Percentiles rank a stretch among this genome's conserved stretches.
Conservation (phyloP, 2,329 filamentous ascomycete species). For the Blumeriella jaapii region DNA sequence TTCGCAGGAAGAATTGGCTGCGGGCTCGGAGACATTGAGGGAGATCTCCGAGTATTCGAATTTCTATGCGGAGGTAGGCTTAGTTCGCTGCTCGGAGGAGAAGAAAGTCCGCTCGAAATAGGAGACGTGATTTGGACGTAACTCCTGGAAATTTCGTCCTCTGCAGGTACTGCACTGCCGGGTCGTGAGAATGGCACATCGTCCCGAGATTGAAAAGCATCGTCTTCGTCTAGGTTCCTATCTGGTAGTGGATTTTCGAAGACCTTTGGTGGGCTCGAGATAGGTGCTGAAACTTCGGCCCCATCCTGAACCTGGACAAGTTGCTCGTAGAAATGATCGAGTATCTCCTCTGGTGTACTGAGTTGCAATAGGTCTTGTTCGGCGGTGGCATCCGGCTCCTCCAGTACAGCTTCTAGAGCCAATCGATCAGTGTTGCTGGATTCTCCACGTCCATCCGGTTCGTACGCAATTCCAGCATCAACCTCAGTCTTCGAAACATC, state of each 20-base stretch:
- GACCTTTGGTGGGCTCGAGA: no score
- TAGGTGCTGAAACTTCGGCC: no score
- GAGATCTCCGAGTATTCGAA: neutral
- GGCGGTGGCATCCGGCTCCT: neutral
- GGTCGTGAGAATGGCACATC: neutral
- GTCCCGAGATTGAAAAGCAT: neutral
- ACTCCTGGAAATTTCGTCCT: slow-evolving; percentile 30
- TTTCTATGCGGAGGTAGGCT: slow-evolving; percentile 3
- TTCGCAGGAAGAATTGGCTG: neutral
- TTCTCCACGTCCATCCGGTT: neutral
- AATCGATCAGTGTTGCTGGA: neutral
- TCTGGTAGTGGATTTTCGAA: slow-evolving; percentile 9
- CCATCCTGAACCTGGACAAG: neutral
- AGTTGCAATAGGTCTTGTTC: neutral
- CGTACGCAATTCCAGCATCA: neutral
- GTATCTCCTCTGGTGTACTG: neutral
- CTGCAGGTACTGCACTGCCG: slow-evolving; percentile 1
- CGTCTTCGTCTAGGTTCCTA: slow-evolving; percentile 6
- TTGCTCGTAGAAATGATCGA: neutral
- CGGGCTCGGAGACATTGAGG: neutral
- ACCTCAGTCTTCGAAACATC: neutral
- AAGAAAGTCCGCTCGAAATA: slow-evolving; percentile 23
- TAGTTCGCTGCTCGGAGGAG: slow-evolving; percentile 12
- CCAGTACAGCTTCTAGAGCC: neutral
- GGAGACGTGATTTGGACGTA: slow-evolving; percentile 30